Conservation (phyloP, 2,329 filamentous ascomycete genomes). For the Alternaria conjuncta region DNA sequence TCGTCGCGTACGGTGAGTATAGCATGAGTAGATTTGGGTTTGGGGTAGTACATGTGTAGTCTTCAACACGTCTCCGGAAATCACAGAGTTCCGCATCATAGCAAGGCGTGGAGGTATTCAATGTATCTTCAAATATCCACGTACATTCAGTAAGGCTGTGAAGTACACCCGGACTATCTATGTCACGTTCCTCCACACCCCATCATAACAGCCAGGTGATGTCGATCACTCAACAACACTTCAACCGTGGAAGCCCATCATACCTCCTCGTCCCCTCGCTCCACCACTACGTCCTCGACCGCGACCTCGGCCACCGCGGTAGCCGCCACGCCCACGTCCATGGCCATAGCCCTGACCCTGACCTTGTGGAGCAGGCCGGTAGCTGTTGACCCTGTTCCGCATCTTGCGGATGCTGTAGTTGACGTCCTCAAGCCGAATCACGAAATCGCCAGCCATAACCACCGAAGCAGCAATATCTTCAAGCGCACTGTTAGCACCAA, state of each 20-base stretch:
- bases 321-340: neutral
- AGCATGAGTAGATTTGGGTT: fast-evolving
- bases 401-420: neutral
- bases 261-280: neutral
- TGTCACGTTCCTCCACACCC: neutral
- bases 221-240: neutral
- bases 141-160: neutral
- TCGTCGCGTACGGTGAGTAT: neutral
- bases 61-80: neutral
- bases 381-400: neutral
- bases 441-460: neutral
- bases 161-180: neutral
- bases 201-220: neutral
- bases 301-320: neutral
- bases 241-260: neutral
- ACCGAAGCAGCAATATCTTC: neutral
- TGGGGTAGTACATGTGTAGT: neutral
- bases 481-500: neutral
- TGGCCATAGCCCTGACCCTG: neutral
- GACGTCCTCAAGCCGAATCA: neutral
- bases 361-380: neutral
- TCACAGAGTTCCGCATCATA: neutral
- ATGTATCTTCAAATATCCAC: neutral
- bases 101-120: neutral
- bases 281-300: neutral